Evolutionary conservation across 306 rosid species (phyloP).

Genomic region (Castanea crenata): DNA sequence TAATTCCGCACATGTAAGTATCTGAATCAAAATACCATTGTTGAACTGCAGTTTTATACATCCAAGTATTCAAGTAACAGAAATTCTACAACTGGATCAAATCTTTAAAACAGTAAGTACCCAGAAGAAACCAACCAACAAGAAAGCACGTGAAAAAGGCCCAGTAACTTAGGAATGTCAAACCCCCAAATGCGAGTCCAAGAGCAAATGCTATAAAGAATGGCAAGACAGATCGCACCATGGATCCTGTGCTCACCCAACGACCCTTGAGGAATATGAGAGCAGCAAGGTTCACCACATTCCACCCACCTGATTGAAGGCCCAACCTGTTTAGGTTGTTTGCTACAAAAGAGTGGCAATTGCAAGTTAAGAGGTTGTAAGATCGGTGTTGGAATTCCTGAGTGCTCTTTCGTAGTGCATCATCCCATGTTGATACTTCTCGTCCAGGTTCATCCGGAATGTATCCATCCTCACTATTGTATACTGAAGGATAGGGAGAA

Average conservation of each 20-base stretch:
- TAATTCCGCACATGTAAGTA: background rate
- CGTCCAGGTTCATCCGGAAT: conserved; percentile 44
- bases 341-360: conserved; percentile 95
- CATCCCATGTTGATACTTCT: conserved; percentile 73
- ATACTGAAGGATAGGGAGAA: conserved; percentile 31
- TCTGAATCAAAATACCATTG: background rate
- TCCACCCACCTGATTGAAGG: conserved; percentile 78
- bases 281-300: conserved; percentile 92
- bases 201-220: conserved; percentile 53
- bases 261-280: conserved; percentile 70
- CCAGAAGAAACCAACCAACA: conserved; percentile 87
- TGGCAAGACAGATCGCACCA: conserved; percentile 65
- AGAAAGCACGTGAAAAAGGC: conserved; percentile 54
- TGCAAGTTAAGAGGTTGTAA: conserved; percentile 84
- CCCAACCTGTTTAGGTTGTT: conserved; percentile 77
- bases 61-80: background rate
- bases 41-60: conserved; percentile 28
- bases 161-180: conserved; percentile 63
- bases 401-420: conserved; percentile 67
- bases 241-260: conserved; percentile 73
- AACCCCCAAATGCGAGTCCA: conserved; percentile 68
- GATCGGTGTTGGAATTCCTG: conserved; percentile 87
- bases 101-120: conserved; percentile 76
- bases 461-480: conserved; percentile 38
- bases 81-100: conserved; percentile 69